phyloP scores from a whole-genome alignment of 1,284 basidiomycete genomes.

The Puccinia brachypodii region DNA sequence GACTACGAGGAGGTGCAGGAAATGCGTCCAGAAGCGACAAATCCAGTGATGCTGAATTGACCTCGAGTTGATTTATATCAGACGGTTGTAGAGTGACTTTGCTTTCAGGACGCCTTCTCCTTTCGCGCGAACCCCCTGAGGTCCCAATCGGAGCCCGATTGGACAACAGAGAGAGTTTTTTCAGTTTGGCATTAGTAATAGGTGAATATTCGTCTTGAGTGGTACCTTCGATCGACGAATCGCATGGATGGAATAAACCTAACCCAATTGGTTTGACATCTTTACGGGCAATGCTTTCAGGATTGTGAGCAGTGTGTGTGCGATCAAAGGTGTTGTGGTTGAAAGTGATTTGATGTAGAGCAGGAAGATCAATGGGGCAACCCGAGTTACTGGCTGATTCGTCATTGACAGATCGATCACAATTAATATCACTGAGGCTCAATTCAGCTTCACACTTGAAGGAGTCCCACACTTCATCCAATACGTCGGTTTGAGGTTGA shows the following conservation, averaged over 20 bases:
- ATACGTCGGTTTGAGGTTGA: conserved; percentile 8
- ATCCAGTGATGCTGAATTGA: conserved; percentile 11
- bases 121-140: neutral
- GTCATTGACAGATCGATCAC: neutral
- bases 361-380: conserved; percentile 1
- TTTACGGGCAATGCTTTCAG: neutral
- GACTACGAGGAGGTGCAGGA: conserved; percentile 36
- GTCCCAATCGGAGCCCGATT: neutral
- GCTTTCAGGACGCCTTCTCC: neutral
- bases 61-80: neutral
- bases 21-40: conserved; percentile 39
- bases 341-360: conserved; percentile 15
- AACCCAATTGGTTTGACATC: conserved; percentile 3
- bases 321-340: neutral
- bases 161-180: conserved; percentile 18
- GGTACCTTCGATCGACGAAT: neutral
- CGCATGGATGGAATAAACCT: conserved; percentile 16
- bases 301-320: neutral
- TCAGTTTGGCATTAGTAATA: conserved; percentile 25
- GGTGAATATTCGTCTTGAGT: conserved; percentile 20
- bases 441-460: conserved; percentile 46
- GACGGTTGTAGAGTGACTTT: neutral
- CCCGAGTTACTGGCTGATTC: neutral
- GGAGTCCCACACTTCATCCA: conserved; percentile 41
- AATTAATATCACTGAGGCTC: conserved; percentile 41